Percentiles rank a stretch among this genome's conserved stretches.
Evolutionary conservation across 2,329 filamentous ascomycete genomes (phyloP).

Genomic region (Colletotrichum sp.): DNA sequence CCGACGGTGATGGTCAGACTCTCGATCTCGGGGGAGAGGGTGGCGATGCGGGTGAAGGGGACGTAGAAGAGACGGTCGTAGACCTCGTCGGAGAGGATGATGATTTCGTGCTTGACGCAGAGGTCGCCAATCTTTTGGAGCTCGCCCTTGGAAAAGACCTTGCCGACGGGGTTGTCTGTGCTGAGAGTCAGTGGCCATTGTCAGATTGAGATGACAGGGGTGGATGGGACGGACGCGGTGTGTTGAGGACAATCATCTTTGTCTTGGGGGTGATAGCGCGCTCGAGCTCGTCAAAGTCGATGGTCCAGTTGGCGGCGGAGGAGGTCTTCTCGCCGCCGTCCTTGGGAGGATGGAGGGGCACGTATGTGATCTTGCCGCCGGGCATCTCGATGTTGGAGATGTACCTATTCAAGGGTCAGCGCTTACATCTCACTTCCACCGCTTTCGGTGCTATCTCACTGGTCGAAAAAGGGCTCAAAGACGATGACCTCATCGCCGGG

Average conservation of each 20-base stretch:
- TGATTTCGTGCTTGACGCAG: constrained; percentile 90
- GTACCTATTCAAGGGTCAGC: constrained; percentile 54
- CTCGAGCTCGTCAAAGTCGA: constrained; percentile 85
- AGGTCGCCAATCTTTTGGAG: constrained; percentile 84
- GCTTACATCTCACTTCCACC: not conserved
- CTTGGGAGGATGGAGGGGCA: constrained; percentile 88
- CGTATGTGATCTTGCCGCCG: constrained; percentile 92
- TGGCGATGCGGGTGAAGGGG: constrained; percentile 91
- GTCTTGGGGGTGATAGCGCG: constrained; percentile 83
- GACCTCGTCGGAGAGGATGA: constrained; percentile 91
- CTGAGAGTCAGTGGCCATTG: not conserved
- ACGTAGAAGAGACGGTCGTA: constrained; percentile 96
- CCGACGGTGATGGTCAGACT: constrained; percentile 91
- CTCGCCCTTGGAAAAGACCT: constrained; percentile 87
- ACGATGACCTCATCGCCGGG: constrained; percentile 95
- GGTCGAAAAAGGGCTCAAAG: constrained; percentile 98
- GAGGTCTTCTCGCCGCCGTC: constrained; percentile 81
- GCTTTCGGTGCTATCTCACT: constrained; percentile 55
- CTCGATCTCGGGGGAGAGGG: constrained; percentile 88
- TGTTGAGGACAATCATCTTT: constrained; percentile 95
- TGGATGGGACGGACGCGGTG: constrained; percentile 52
- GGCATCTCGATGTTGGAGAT: constrained; percentile 99
- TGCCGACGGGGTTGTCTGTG: constrained; percentile 91
- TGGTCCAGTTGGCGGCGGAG: constrained; percentile 85
- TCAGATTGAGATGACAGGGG: not conserved